Conservation (phyloP, 2,329 filamentous ascomycete species). For the Dactylellina sp. region DNA sequence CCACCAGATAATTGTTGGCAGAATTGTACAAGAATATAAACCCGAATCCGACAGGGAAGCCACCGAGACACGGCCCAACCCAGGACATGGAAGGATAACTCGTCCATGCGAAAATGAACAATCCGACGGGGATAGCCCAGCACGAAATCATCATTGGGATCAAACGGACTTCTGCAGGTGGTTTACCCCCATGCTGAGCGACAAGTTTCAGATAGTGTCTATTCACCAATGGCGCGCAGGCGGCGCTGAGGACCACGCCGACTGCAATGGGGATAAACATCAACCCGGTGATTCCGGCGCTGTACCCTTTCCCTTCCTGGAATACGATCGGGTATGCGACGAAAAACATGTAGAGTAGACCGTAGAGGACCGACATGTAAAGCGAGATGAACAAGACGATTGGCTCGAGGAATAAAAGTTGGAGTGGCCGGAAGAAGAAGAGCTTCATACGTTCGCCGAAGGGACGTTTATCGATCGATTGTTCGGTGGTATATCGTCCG, state of each 20-base stretch:
- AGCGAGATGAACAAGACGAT: constrained; percentile 86
- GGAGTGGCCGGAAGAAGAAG: constrained; percentile 84
- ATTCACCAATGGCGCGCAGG: constrained; percentile 79
- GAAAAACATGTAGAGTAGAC: constrained; percentile 81
- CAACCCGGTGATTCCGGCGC: constrained; percentile 77
- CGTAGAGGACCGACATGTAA: constrained; percentile 87
- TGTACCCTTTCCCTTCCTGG: constrained; percentile 82
- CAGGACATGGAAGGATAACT: constrained; percentile 75
- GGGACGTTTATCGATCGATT: constrained; percentile 79
- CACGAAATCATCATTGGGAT: constrained; percentile 85
- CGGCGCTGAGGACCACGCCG: constrained; percentile 76
- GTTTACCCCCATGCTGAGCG: constrained; percentile 74
- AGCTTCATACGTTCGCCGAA: constrained; percentile 76
- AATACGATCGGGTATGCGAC: constrained; percentile 78
- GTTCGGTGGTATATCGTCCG: constrained; percentile 77
- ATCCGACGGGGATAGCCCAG: constrained; percentile 76
- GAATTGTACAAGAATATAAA: constrained; percentile 88
- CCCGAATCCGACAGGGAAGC: constrained; percentile 79
- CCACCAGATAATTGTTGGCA: constrained; percentile 78
- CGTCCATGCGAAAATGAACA: constrained; percentile 77
- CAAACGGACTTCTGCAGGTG: constrained; percentile 80
- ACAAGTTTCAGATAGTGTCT: constrained; percentile 79
- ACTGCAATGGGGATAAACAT: constrained; percentile 89
- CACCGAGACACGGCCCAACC: constrained; percentile 78
- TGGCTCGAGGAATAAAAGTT: constrained; percentile 83